These are phyloP conservation scores for Hibiscus trionum DNA, from an alignment of 345 rosid genomes.

Conservation along the genomic window DNA sequence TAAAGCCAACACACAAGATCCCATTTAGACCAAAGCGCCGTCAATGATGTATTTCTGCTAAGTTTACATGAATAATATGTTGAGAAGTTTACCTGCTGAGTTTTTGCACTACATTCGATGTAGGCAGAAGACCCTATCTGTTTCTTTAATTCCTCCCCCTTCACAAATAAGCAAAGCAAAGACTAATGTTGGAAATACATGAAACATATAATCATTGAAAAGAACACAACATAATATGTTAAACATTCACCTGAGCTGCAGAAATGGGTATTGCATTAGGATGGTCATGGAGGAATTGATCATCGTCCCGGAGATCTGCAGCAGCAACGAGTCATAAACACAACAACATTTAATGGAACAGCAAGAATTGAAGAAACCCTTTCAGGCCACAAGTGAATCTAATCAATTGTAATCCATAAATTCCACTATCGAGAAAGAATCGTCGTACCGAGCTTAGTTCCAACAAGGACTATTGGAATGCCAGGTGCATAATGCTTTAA, in stretches of 20 bases:
- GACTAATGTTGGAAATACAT: background rate
- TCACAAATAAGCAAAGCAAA: constrained; percentile 1
- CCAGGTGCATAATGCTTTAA: constrained; percentile 30
- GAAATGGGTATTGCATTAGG: constrained; percentile 71
- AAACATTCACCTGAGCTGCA: constrained; percentile 39
- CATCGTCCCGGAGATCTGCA: constrained; percentile 70
- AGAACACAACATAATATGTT: background rate
- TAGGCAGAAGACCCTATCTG: constrained; percentile 79
- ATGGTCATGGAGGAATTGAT: constrained; percentile 58
- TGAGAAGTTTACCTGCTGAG: constrained; percentile 58
- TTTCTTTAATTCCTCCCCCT: constrained; percentile 94
- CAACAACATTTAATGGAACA: background rate
- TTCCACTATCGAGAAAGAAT: background rate
- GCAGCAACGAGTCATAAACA: constrained; percentile 1
- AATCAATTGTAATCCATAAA: background rate
- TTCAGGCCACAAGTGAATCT: background rate
- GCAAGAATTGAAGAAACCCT: background rate
- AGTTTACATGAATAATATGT: background rate
- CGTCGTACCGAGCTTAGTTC: constrained; percentile 37
- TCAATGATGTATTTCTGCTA: background rate
- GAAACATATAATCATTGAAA: background rate
- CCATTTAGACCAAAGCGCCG: background rate
- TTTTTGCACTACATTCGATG: constrained; percentile 88
- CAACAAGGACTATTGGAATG: constrained; percentile 56
- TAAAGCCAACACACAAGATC: background rate